Conservation (phyloP, 768 basidiomycete species). For the Lactarius psammicola region DNA sequence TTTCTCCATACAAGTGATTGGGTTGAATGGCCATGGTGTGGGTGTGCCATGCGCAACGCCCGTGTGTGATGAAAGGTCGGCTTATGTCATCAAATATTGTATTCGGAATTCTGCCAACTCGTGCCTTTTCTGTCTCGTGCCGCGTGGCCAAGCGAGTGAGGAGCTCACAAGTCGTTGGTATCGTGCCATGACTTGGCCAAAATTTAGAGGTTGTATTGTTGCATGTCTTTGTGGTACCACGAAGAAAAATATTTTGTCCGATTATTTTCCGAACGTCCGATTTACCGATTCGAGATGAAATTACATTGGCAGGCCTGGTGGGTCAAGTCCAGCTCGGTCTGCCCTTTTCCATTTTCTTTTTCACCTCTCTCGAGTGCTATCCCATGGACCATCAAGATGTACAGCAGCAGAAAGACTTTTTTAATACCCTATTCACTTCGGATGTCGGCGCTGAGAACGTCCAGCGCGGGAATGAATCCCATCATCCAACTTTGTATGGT, state of each 20-base stretch:
- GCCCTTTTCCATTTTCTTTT: not conserved
- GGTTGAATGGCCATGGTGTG: conserved; percentile 36
- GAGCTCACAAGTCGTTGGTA: not conserved
- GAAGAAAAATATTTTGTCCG: conserved; percentile 8
- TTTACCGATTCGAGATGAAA: conserved; percentile 14
- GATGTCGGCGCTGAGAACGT: conserved; percentile 26
- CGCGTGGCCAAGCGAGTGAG: not conserved
- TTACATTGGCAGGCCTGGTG: conserved; percentile 2
- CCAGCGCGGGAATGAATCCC: conserved; percentile 28
- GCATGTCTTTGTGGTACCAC: not conserved
- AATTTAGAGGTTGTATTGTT: not conserved
- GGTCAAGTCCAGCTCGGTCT: not conserved
- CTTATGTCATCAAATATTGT: not conserved
- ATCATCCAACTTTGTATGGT: conserved; percentile 25
- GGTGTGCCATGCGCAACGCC: not conserved
- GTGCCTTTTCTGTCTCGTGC: too few species aligned
- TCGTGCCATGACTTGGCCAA: not conserved
- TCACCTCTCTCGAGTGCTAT: not conserved
- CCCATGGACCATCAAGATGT: conserved; percentile 26
- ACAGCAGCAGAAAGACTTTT: conserved; percentile 34
- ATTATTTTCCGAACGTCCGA: conserved; percentile 15
- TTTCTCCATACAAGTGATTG: conserved; percentile 55
- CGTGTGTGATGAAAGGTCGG: conserved; percentile 43
- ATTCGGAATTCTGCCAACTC: not conserved
- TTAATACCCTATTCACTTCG: conserved; percentile 33